Conservation (phyloP, 2,329 filamentous ascomycete species). For the Epichloe brachyelytri region DNA sequence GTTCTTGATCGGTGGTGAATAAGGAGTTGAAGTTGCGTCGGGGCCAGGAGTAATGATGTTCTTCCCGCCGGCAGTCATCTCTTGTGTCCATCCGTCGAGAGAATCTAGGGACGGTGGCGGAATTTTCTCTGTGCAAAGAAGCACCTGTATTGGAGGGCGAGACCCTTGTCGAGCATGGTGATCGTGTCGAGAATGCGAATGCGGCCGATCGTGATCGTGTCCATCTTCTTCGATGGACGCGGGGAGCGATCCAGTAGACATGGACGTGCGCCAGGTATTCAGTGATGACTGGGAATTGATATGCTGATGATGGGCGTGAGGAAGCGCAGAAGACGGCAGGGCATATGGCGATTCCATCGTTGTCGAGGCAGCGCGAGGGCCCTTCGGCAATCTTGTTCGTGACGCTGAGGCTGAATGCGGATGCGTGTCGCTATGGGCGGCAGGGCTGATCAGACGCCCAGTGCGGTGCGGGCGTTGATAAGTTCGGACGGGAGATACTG, state of each 20-base stretch:
- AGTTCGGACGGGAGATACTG: conserved; percentile 9
- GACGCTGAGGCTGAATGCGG: conserved; percentile 6
- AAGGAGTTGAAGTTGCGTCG: conserved; percentile 15
- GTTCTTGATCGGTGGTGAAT: conserved; percentile 10
- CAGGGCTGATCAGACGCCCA: not conserved
- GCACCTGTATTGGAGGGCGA: conserved; percentile 18
- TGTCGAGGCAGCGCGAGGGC: not conserved
- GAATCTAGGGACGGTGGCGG: conserved; percentile 21
- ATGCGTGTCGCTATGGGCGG: conserved; percentile 5
- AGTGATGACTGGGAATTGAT: conserved; percentile 28
- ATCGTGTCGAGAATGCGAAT: conserved; percentile 15
- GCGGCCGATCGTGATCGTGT: conserved; percentile 15
- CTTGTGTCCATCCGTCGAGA: conserved; percentile 27
- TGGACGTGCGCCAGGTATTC: conserved; percentile 24
- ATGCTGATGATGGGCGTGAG: conserved; percentile 32
- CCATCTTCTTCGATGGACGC: conserved; percentile 19
- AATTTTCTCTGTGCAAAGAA: conserved; percentile 18
- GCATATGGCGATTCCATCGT: conserved; percentile 39
- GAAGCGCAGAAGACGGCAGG: conserved; percentile 37
- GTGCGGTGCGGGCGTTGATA: conserved; percentile 9
- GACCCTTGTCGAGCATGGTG: conserved; percentile 18
- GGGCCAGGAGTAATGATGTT: conserved; percentile 23
- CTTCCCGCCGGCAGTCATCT: conserved; percentile 27
- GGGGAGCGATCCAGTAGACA: conserved; percentile 20
- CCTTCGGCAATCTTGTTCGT: not conserved